Conservation (phyloP, 495 filamentous ascomycete species). For the Haplographium delicatum region DNA sequence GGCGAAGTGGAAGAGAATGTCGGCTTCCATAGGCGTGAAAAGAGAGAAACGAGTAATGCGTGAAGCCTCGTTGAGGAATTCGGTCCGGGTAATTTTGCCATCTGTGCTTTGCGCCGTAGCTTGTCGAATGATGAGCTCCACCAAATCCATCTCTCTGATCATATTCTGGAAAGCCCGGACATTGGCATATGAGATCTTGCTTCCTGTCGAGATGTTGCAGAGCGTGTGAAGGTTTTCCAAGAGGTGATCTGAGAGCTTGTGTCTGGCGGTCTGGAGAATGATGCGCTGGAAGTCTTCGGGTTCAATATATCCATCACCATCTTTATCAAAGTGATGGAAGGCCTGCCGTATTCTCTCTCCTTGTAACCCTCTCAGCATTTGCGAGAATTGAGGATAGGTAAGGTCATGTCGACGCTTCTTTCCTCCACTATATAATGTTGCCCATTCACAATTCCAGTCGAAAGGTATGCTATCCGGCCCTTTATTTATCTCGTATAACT, state of each 20-base stretch:
- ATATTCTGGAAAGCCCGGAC: constrained; percentile 97
- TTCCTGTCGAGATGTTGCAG: constrained; percentile 89
- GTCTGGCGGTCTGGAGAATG: constrained; percentile 84
- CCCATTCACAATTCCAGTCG: constrained; percentile 96
- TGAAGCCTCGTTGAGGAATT: constrained; percentile 93
- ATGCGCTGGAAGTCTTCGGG: constrained; percentile 95
- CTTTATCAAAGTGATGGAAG: constrained; percentile 86
- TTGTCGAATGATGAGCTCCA: constrained; percentile 84
- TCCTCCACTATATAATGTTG: constrained; percentile 84
- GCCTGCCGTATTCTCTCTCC: constrained; percentile 94
- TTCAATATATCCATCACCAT: constrained; percentile 95
- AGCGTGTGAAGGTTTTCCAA: constrained; percentile 89
- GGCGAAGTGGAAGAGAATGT: constrained; percentile 98
- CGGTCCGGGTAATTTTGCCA: constrained; percentile 86
- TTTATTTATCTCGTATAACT: constrained; percentile 79
- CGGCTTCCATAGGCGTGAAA: constrained; percentile 97
- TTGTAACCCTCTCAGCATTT: constrained; percentile 94
- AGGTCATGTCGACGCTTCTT: constrained; percentile 79
- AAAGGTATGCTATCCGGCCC: constrained; percentile 78
- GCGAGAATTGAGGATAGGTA: constrained; percentile 94
- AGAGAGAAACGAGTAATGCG: constrained; percentile 85
- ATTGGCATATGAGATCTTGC: constrained; percentile 94
- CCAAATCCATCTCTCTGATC: constrained; percentile 94
- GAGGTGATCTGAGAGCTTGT: constrained; percentile 96
- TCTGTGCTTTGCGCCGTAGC: constrained; percentile 79